Base-by-base conservation (phyloP, 2,329 filamentous ascomycete species). In the Zopfia rhizophila region DNA sequence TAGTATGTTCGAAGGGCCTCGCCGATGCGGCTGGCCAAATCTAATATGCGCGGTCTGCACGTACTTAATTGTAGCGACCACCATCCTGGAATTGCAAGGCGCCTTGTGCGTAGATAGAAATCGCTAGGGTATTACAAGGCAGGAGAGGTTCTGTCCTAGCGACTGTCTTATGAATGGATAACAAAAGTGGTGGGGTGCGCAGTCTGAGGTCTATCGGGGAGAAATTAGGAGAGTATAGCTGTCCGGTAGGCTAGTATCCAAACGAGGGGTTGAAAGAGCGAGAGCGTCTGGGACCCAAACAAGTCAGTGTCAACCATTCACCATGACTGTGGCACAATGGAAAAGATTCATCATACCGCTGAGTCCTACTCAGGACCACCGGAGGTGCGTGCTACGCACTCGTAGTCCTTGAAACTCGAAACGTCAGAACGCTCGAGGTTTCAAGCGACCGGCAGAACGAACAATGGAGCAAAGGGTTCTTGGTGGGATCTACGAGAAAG, bases 31-130 rank as follows among this genome's bases (percentile, higher is more conserved):
- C 4, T 16, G 17, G 10, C 16, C 5, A 30, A 6, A 30, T n/a
- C n/a, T n/a, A n/a, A n/a, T n/a, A n/a, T n/a, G 27, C 16, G 21
- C 14, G 14, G 11, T 14, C 27, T 10, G 7, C 24, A 68, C 69
- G 51, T 63, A 73, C 70, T 73, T 73, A 60, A 73, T 73, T 51
- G 70, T 73, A 46, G 69, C 70, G 32, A 72, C 70, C 37, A 72
- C 69, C 70, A 73, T 73, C 55, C 44, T 65, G 60, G 42, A 24
- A 33, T 27, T 24, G 27, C 12, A 6, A 16, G 17, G 25, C 14
- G 39, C 21, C 36, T 6, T 44, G 22, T 16, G 33, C 35, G 29
- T 28, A 25, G 5, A n/a, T 18, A 17, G 27, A 19, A 16, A 19
- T 32, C 22, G 12, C 17, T 37, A 39, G 27, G 13, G 35, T 7